phyloP scores from a whole-genome alignment of 2,329 filamentous ascomycete genomes.

The Exophiala alcalophila region DNA sequence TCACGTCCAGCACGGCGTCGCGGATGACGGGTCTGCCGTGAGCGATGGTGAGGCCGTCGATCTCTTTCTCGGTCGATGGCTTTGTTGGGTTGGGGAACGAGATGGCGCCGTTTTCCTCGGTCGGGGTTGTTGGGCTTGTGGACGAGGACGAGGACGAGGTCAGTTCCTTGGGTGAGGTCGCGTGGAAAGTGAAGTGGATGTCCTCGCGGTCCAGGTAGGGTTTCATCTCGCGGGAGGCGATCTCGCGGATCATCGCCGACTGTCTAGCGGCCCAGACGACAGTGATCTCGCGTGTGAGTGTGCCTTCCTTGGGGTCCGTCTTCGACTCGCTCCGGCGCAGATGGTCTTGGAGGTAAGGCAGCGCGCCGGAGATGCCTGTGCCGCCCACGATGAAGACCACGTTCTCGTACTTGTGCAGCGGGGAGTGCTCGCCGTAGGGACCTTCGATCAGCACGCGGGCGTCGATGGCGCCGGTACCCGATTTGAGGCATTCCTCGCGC shows the following conservation, averaged over 20 bases:
- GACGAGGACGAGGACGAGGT: too few relatives aligned
- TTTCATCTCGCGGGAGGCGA: slow-evolving; percentile 33
- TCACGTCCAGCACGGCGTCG: slow-evolving; percentile 35
- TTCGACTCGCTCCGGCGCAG: background rate
- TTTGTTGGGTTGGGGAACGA: too few relatives aligned
- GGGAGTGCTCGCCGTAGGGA: slow-evolving; percentile 47
- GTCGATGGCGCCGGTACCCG: slow-evolving; percentile 29
- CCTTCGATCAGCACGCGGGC: slow-evolving; percentile 49
- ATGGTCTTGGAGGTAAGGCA: slow-evolving; percentile 39
- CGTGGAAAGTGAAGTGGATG: slow-evolving; percentile 35
- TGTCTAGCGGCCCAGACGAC: slow-evolving; percentile 39
- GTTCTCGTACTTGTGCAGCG: slow-evolving; percentile 50
- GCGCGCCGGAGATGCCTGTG: slow-evolving; percentile 44
- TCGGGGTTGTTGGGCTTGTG: too few relatives aligned
- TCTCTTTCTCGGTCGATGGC: too few relatives aligned
- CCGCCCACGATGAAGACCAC: slow-evolving; percentile 48
- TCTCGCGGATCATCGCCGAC: slow-evolving; percentile 33
- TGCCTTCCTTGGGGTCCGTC: too few relatives aligned
- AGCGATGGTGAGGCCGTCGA: slow-evolving; percentile 31
- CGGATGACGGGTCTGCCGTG: slow-evolving; percentile 41
- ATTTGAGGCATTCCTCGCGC: slow-evolving; percentile 36
- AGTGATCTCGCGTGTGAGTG: slow-evolving; percentile 33
- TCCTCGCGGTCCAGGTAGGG: slow-evolving; percentile 32
- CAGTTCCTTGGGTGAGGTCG: slow-evolving; percentile 26
- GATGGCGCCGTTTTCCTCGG: too few relatives aligned